These are phyloP conservation scores for Ustulina deusta DNA, from an alignment of 2,329 filamentous ascomycete species.

Conservation along the genomic window DNA sequence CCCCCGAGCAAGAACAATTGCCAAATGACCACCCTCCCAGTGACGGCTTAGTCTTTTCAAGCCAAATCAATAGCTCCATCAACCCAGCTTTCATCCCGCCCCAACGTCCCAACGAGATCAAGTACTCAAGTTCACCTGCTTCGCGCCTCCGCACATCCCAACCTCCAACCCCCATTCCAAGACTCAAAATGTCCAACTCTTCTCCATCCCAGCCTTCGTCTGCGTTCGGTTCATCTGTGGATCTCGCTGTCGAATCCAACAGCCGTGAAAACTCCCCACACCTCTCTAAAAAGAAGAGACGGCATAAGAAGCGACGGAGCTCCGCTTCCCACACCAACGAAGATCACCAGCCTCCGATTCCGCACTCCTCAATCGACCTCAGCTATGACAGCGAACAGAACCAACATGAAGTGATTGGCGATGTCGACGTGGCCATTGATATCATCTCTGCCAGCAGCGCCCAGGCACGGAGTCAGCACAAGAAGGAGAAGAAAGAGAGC, in stretches of 20 bases:
- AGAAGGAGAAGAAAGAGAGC: conserved; percentile 35
- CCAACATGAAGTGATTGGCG: neutral
- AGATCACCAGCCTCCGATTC: conserved; percentile 5
- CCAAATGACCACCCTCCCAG: neutral
- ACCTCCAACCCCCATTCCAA: conserved; percentile 9
- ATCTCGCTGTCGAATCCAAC: neutral
- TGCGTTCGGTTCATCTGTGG: conserved; percentile 4
- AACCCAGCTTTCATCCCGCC: conserved; percentile 9
- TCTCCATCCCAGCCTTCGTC: conserved; percentile 13
- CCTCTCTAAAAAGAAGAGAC: conserved; percentile 48
- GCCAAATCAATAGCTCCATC: conserved; percentile 30
- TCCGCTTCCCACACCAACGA: conserved; percentile 16
- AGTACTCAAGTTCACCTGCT: conserved; percentile 25
- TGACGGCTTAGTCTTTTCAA: conserved; percentile 33
- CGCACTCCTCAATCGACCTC: conserved; percentile 20
- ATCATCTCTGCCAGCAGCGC: neutral
- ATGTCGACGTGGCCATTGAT: neutral
- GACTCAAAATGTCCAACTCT: conserved; percentile 24
- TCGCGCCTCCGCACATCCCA: conserved; percentile 9
- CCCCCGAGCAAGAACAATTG: neutral
- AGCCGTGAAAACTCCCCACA: neutral
- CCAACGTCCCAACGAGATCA: neutral
- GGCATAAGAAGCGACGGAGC: conserved; percentile 51
- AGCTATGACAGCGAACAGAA: conserved; percentile 15
- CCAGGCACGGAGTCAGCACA: conserved; percentile 25